phyloP scores from a whole-genome alignment of 2,329 filamentous ascomycete genomes.

The Aspergillus latus region DNA sequence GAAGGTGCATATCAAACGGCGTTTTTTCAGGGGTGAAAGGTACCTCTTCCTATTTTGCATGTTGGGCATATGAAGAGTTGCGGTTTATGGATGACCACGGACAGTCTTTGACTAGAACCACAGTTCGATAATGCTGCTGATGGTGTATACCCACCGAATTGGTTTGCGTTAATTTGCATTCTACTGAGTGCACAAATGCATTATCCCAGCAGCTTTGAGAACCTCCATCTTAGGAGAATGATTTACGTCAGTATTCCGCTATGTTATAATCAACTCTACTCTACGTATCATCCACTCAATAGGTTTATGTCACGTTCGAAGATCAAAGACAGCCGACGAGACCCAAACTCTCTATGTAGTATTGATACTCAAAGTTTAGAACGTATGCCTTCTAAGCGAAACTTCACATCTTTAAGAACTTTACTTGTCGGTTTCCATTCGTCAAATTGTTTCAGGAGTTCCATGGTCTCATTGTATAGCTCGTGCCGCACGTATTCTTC shows the following conservation, averaged over 20 bases:
- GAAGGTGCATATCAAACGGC: conserved; percentile 45
- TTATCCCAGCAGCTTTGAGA: too few species aligned
- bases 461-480: conserved; percentile 71
- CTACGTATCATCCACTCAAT: background rate
- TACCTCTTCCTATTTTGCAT: conserved; percentile 2
- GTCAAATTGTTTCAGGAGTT: conserved; percentile 84
- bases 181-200: background rate
- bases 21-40: conserved; percentile 31
- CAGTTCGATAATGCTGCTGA: background rate
- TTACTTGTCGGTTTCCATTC: conserved; percentile 90
- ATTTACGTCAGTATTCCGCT: background rate
- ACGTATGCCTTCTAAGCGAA: conserved; percentile 83
- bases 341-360: background rate
- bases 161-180: background rate
- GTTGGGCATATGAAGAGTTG: background rate
- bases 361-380: conserved; percentile 64
- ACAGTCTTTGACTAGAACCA: background rate
- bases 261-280: background rate
- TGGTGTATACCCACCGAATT: conserved; percentile 6
- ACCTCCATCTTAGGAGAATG: too few species aligned
- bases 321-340: background rate
- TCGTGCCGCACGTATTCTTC: conserved; percentile 87
- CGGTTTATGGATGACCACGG: background rate
- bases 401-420: conserved; percentile 92
- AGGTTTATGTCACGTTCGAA: background rate